phyloP scores from a whole-genome alignment of 371 early-diverging fungal genomes.

The Lichtheimia ramosa region DNA sequence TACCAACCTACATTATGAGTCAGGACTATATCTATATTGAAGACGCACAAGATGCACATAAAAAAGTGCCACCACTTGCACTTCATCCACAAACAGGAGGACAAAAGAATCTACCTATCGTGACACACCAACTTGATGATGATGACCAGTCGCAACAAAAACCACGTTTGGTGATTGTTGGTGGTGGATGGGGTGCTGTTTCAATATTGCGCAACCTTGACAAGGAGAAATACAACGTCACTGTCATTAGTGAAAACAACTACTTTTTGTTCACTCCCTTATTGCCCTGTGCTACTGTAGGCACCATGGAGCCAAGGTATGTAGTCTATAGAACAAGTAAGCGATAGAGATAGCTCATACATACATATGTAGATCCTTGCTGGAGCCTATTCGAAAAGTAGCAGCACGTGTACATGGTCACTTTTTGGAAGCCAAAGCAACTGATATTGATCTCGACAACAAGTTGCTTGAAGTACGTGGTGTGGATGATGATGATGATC shows the following conservation, averaged over 20 bases:
- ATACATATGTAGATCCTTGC: slow-evolving; percentile 45
- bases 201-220: slow-evolving; percentile 64
- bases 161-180: slow-evolving; percentile 73
- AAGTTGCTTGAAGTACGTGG: slow-evolving; percentile 47
- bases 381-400: slow-evolving; percentile 78
- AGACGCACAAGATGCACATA: slow-evolving; percentile 22
- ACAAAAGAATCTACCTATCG: slow-evolving; percentile 30
- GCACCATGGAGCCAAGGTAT: slow-evolving; percentile 70
- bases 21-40: slow-evolving; percentile 13
- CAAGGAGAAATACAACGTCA: slow-evolving; percentile 72
- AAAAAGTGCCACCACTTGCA: slow-evolving; percentile 29
- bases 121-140: slow-evolving; percentile 31
- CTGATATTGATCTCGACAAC: slow-evolving; percentile 68
- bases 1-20: not conserved
- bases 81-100: slow-evolving; percentile 41
- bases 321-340: too few relatives aligned
- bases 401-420: slow-evolving; percentile 45
- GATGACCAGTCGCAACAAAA: slow-evolving; percentile 31
- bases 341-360: too few relatives aligned
- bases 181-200: slow-evolving; percentile 77
- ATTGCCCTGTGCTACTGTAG: slow-evolving; percentile 77
- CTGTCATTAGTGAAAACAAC: slow-evolving; percentile 68
- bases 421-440: slow-evolving; percentile 62
- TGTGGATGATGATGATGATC: slow-evolving; percentile 38
- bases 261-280: slow-evolving; percentile 90